Percentiles rank a stretch among this genome's conserved stretches.
These are phyloP conservation scores for Lipomyces chichibuensis DNA, from an alignment of 805 yeast species.

Conservation along the genomic window DNA sequence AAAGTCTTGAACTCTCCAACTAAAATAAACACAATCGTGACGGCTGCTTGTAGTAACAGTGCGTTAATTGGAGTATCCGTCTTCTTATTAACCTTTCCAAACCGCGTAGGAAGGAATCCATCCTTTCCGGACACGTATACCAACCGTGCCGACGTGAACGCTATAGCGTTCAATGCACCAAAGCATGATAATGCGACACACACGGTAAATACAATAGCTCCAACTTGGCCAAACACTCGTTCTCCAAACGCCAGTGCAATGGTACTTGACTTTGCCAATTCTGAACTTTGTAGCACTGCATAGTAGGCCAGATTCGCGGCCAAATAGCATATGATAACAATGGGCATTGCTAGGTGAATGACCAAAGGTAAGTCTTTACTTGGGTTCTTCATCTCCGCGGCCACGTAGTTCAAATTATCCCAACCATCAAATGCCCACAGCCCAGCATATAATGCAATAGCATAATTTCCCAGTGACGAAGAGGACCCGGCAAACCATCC, in stretches of 20 bases:
- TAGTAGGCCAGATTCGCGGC: conserved; percentile 49
- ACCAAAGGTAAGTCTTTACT: conserved; percentile 46
- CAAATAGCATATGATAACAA: conserved; percentile 45
- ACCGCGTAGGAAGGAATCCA: conserved; percentile 42
- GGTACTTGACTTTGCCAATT: conserved; percentile 44
- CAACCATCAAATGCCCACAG: conserved; percentile 53
- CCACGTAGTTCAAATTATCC: conserved; percentile 49
- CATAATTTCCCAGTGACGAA: conserved; percentile 40
- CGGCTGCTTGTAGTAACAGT: conserved; percentile 41
- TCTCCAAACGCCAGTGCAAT: conserved; percentile 46
- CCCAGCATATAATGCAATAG: conserved; percentile 48
- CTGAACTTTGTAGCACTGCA: conserved; percentile 76
- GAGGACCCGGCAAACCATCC: conserved; percentile 42
- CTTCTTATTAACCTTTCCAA: conserved; percentile 37
- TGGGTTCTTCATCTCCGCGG: conserved; percentile 49
- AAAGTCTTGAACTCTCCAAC: conserved; percentile 47
- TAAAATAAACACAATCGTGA: conserved; percentile 43
- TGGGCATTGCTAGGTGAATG: conserved; percentile 48
- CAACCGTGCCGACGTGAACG: conserved; percentile 45
- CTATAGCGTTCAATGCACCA: conserved; percentile 49
- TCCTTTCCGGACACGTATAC: conserved; percentile 46
- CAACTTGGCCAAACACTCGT: conserved; percentile 40
- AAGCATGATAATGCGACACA: conserved; percentile 47
- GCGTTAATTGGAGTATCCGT: conserved; percentile 46
- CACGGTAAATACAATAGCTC: conserved; percentile 42